Percentiles rank a stretch among this genome's conserved stretches.
Evolutionary conservation across 345 rosid species (phyloP).

Genomic region (Lumnitzera littorea): DNA sequence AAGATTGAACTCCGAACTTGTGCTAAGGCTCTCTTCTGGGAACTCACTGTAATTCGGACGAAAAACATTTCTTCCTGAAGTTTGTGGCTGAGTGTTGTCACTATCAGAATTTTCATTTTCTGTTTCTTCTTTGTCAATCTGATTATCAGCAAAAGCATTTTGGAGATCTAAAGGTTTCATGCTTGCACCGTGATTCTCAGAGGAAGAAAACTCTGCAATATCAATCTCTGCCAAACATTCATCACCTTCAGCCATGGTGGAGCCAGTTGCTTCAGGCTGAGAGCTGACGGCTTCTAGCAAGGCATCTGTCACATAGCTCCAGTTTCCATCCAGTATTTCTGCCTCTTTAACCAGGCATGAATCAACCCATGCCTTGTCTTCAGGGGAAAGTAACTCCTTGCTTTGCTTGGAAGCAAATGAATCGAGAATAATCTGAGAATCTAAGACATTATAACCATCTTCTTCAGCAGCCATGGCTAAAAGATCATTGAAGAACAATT

Average conservation of each 20-base stretch:
- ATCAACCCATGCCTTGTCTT: constrained; percentile 63
- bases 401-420: constrained; percentile 9
- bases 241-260: constrained; percentile 14
- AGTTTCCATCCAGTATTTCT: constrained; percentile 33
- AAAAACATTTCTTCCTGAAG: constrained; percentile 24
- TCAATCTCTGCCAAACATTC: constrained; percentile 12
- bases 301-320: constrained; percentile 48
- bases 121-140: constrained; percentile 14
- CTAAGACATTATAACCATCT: constrained; percentile 13
- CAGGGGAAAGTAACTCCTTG: constrained; percentile 36
- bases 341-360: constrained; percentile 48
- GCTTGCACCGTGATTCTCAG: constrained; percentile 4
- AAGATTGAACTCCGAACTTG: constrained; percentile 9
- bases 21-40: constrained; percentile 8
- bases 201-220: constrained; percentile 10
- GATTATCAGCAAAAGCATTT: neutral
- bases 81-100: constrained; percentile 19
- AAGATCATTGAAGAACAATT: neutral
- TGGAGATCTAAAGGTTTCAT: neutral
- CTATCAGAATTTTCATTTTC: neutral
- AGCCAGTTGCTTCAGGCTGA: constrained; percentile 25
- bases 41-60: constrained; percentile 25
- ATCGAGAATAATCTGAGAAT: constrained; percentile 16
- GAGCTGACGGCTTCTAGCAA: constrained; percentile 40
- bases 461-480: constrained; percentile 23